Evolutionary conservation across 371 early-diverging fungal genomes (phyloP).

Genomic region (Mucor piriformis): DNA sequence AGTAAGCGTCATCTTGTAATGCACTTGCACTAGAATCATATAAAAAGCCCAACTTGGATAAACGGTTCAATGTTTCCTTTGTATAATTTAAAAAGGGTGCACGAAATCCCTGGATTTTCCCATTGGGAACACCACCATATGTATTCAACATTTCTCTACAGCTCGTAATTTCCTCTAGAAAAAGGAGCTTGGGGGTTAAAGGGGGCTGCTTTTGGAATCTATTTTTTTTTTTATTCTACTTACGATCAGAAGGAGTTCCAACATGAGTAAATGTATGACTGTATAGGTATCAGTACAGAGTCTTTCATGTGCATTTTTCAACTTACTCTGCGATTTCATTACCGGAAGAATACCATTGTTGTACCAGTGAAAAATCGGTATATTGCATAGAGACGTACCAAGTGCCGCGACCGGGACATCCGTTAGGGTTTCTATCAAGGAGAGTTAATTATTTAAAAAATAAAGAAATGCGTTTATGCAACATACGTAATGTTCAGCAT

Average conservation of each 20-base stretch:
- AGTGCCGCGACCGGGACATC: slow-evolving; percentile 58
- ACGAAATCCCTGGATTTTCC: slow-evolving; percentile 70
- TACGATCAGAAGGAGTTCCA: slow-evolving; percentile 46
- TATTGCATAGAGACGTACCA: slow-evolving; percentile 61
- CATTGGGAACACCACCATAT: slow-evolving; percentile 66
- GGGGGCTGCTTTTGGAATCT: neutral
- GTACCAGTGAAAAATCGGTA: slow-evolving; percentile 65
- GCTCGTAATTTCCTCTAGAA: slow-evolving; percentile 55
- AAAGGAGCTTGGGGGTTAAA: neutral
- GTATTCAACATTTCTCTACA: slow-evolving; percentile 59
- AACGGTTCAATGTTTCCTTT: slow-evolving; percentile 44
- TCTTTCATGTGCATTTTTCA: too few species aligned
- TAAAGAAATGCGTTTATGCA: neutral
- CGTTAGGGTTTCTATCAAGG: slow-evolving; percentile 54
- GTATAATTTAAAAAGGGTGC: slow-evolving; percentile 72
- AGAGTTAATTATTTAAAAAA: neutral
- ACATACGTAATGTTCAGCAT: slow-evolving; percentile 47
- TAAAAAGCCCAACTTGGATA: slow-evolving; percentile 57
- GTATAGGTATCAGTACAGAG: neutral
- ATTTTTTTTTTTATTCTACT: slow-evolving; percentile 3
- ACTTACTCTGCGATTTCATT: slow-evolving; percentile 67
- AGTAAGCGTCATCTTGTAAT: slow-evolving; percentile 49
- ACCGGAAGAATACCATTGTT: slow-evolving; percentile 72
- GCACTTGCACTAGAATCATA: slow-evolving; percentile 71
- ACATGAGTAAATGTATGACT: slow-evolving; percentile 68